phyloP scores from a whole-genome alignment of 2,329 filamentous ascomycete species.

The Plenodomus tracheiphilus region DNA sequence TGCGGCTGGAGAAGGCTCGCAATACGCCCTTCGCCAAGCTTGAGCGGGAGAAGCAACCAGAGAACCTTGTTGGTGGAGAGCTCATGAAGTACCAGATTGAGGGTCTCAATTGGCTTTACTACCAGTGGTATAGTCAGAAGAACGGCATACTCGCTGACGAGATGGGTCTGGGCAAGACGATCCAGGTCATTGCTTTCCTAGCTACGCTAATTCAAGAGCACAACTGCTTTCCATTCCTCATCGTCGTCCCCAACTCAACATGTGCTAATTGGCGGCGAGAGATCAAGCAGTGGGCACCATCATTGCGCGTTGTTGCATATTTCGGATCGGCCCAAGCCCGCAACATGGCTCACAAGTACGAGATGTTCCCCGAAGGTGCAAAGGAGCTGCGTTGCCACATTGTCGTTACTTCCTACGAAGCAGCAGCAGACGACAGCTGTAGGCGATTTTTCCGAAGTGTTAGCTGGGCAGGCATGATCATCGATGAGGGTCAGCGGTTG shows the following conservation, averaged over 20 bases:
- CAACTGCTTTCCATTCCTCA: constrained; percentile 85
- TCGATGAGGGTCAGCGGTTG: constrained; percentile 92
- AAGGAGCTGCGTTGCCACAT: constrained; percentile 82
- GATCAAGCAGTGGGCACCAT: constrained; percentile 90
- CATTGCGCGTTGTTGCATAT: constrained; percentile 85
- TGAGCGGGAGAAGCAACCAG: constrained; percentile 72
- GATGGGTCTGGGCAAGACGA: constrained; percentile 97
- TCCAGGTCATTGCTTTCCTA: constrained; percentile 85
- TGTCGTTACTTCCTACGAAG: constrained; percentile 94
- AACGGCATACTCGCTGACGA: constrained; percentile 95
- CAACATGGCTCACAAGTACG: constrained; percentile 76
- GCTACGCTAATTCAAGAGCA: constrained; percentile 65
- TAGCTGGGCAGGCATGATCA: constrained; percentile 84
- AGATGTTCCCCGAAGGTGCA: constrained; percentile 72
- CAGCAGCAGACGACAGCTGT: constrained; percentile 73
- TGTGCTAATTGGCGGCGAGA: constrained; percentile 98
- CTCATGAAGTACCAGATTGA: constrained; percentile 94
- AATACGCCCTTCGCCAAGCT: constrained; percentile 66
- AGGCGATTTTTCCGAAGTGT: constrained; percentile 68
- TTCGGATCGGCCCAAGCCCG: constrained; percentile 78
- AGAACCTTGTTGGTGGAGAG: constrained; percentile 72
- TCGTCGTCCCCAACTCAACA: constrained; percentile 93
- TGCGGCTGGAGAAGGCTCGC: constrained; percentile 71
- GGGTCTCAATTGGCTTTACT: constrained; percentile 92
- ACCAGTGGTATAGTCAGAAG: constrained; percentile 79